Base-by-base conservation (phyloP, 2,329 filamentous ascomycete genomes). In the Simplicillium sp. region DNA sequence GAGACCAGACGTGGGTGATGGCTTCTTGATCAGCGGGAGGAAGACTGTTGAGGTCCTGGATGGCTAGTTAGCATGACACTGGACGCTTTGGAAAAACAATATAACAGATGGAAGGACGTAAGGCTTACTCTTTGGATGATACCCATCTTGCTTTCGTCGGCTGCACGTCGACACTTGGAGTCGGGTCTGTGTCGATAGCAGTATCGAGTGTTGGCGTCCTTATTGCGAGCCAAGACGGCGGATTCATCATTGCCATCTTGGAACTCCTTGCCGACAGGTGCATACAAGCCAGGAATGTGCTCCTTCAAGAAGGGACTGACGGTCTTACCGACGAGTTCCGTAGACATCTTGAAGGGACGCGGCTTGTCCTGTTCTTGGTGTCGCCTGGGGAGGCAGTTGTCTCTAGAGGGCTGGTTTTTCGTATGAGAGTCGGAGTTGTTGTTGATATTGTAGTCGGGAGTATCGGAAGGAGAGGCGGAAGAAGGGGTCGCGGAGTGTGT, bases 181-280 rank as follows among this genome's bases (percentile, higher is more conserved):
- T 97, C 92, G 2, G 92, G 92, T 40, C 86, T 76, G 62, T 98
- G 92, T 42, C 92, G 82, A 61, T 98, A 98, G 66, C 92, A 98
- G 66, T 84, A 97, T 60, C 86, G 92, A 51, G 87, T 94, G 59
- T 89, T 94, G 29, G 72, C 75, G 46, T 79, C 75, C 53, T 61
- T 68, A 36, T 50, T 39, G 33, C 42, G 39, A 15, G 46, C 43
- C 25, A 39, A 39, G n/a, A 49, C 32, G 29, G 32, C 44, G 34
- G 45, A 15, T 38, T 46, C 42, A 38, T 48, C 44, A 8, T 44
- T 37, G 8, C 52, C 49, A 29, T 48, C 57, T 32, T 65, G 58
- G 39, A 64, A 61, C 44, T 70, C 64, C 50, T 78, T 78, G 45
- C 84, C 82, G 42, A 87, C 68, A 13, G 87, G 87, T 29, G 88